These are phyloP conservation scores for Hordeum marinum DNA, from an alignment of 176 grass and related monocot species.

Conservation along the genomic window DNA sequence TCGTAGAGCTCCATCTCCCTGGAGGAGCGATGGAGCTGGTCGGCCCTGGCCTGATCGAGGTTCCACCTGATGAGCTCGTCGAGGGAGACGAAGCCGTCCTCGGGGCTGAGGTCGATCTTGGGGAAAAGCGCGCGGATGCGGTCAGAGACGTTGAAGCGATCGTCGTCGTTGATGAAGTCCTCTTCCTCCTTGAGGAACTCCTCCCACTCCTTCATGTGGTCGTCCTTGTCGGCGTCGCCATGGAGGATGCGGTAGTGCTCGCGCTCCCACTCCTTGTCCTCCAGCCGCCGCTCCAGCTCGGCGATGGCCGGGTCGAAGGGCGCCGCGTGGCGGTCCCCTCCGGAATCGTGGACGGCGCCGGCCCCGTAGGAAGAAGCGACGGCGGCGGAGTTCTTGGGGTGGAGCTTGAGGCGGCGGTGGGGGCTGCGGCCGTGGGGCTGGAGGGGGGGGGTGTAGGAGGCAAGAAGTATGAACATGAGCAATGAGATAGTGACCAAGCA, in stretches of 20 bases:
- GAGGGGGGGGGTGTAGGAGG: conserved; percentile 32
- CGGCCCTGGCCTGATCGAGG: conserved; percentile 52
- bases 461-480: conserved; percentile 47
- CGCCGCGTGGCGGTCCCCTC: conserved; percentile 20
- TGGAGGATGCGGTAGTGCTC: conserved; percentile 62
- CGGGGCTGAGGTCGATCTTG: conserved; percentile 55
- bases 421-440: conserved; percentile 23
- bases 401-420: conserved; percentile 72
- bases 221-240: conserved; percentile 22
- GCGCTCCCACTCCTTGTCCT: conserved; percentile 78
- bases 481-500: conserved; percentile 30
- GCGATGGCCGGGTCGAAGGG: conserved; percentile 74
- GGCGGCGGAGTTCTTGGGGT: conserved; percentile 22
- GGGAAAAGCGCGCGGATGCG: conserved; percentile 71
- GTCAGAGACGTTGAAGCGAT: conserved; percentile 62
- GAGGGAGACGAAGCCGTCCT: conserved; percentile 61
- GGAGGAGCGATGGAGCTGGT: conserved; percentile 53
- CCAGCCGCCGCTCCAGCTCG: conserved; percentile 60
- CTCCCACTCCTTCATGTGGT: conserved; percentile 74
- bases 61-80: conserved; percentile 70
- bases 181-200: conserved; percentile 69
- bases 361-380: conserved; percentile 8
- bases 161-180: conserved; percentile 67
- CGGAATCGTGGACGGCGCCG: not conserved
- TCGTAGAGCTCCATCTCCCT: conserved; percentile 85